Evolutionary conservation across 2,329 filamentous ascomycete species (phyloP).

Genomic region (Neonectria coccinea): DNA sequence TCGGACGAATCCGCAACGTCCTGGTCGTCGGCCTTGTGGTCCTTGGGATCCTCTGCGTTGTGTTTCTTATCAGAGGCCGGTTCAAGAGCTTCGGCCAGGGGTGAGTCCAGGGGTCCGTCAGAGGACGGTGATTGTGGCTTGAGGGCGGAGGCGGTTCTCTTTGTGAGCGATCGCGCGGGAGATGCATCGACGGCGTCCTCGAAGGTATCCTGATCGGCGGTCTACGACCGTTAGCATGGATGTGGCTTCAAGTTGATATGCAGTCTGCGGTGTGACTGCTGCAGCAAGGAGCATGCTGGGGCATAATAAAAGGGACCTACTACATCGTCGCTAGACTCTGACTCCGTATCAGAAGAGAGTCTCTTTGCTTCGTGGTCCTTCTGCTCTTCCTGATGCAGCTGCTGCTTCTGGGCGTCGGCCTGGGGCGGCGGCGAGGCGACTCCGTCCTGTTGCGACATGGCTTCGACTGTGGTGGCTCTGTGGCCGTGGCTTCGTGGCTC

Average conservation of each 20-base stretch:
- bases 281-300: constrained; percentile 24
- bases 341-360: constrained; percentile 48
- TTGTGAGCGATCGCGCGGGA: constrained; percentile 73
- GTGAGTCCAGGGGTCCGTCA: constrained; percentile 27
- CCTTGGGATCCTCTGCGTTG: constrained; percentile 21
- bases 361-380: constrained; percentile 42
- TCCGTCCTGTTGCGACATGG: constrained; percentile 52
- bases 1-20: constrained; percentile 31
- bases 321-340: constrained; percentile 43
- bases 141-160: constrained; percentile 54
- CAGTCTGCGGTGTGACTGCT: constrained; percentile 36
- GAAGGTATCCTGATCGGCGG: constrained; percentile 63
- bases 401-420: constrained; percentile 21
- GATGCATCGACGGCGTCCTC: constrained; percentile 82
- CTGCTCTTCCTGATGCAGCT: constrained; percentile 30
- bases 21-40: constrained; percentile 32
- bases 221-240: constrained; percentile 42
- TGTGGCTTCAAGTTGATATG: constrained; percentile 24
- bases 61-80: constrained; percentile 30
- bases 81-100: constrained; percentile 24
- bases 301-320: constrained; percentile 43
- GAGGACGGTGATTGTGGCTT: constrained; percentile 47
- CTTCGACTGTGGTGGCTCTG: constrained; percentile 31
- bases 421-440: constrained; percentile 41
- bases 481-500: constrained; percentile 21